phyloP scores from a whole-genome alignment of 164 flowering plant species.

The Berberis thunbergii region DNA sequence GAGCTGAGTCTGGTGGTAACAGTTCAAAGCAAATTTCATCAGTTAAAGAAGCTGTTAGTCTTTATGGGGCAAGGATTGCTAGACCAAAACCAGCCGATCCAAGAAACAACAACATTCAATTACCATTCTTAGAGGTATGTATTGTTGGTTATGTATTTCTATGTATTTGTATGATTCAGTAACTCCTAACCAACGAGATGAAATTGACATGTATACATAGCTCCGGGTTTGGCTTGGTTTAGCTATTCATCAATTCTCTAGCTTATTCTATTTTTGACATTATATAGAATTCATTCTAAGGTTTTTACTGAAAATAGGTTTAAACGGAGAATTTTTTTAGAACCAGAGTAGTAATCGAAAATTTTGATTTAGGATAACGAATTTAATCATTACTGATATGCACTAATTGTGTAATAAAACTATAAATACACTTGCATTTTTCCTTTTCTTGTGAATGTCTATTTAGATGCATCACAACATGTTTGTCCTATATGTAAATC shows the following conservation, averaged over 20 bases:
- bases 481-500: neutral
- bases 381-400: too few species aligned
- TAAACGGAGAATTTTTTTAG: too few species aligned
- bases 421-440: too few species aligned
- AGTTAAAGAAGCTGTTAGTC: conserved; percentile 37
- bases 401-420: too few species aligned
- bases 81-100: conserved; percentile 13
- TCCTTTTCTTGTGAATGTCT: neutral
- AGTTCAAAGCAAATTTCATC: conserved; percentile 26
- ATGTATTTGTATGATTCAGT: neutral
- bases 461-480: neutral
- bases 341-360: too few species aligned
- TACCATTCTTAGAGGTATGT: conserved; percentile 34
- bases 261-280: neutral
- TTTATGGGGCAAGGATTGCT: conserved; percentile 26
- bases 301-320: too few species aligned
- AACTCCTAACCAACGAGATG: neutral
- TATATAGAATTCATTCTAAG: too few species aligned
- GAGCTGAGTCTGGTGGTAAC: conserved; percentile 14
- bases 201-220: neutral
- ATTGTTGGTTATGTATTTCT: neutral
- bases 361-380: too few species aligned
- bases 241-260: too few species aligned
- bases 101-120: conserved; percentile 18
- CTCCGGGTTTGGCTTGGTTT: neutral